Percentiles rank a stretch among this genome's conserved stretches.
Evolutionary conservation across 2,329 filamentous ascomycete species (phyloP).

Genomic region (Ceratocystis lukuohia): DNA sequence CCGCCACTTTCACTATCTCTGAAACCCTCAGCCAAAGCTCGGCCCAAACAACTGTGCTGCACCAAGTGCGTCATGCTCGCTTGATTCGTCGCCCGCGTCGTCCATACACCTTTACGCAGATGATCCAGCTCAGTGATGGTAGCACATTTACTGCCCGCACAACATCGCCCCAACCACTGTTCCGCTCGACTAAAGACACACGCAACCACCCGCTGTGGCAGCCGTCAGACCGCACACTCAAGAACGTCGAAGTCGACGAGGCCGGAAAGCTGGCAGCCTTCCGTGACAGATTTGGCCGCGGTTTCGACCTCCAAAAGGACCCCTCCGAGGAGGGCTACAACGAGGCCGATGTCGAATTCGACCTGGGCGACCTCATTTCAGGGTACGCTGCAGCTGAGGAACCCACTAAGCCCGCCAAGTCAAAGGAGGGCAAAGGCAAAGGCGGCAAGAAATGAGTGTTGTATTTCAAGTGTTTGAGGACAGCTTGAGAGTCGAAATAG

Average conservation of each 20-base stretch:
- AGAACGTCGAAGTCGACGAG: slow-evolving; percentile 89
- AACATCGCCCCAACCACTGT: slow-evolving; percentile 52
- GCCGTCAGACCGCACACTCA: slow-evolving; percentile 62
- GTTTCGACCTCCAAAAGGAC: slow-evolving; percentile 53
- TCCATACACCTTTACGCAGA: slow-evolving; percentile 94
- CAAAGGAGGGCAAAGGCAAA: slow-evolving; percentile 24
- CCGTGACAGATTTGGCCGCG: slow-evolving; percentile 66
- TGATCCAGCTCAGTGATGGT: slow-evolving; percentile 84
- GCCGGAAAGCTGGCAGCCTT: slow-evolving; percentile 81
- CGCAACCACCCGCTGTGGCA: slow-evolving; percentile 89
- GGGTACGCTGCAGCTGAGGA: slow-evolving; percentile 30
- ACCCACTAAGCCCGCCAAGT: slow-evolving; percentile 24
- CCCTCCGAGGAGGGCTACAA: slow-evolving; percentile 26
- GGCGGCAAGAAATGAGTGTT: slow-evolving; percentile 34
- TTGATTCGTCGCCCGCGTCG: slow-evolving; percentile 78
- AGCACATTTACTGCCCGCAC: slow-evolving; percentile 70
- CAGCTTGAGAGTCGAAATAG: not conserved
- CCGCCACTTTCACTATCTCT: slow-evolving; percentile 7
- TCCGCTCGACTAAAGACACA: slow-evolving; percentile 60
- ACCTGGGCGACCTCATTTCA: slow-evolving; percentile 39
- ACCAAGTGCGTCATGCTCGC: slow-evolving; percentile 63
- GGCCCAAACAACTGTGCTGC: slow-evolving; percentile 23
- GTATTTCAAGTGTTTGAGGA: not conserved
- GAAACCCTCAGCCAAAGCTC: slow-evolving; percentile 22
- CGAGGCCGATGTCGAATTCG: slow-evolving; percentile 22